Base-by-base conservation (phyloP, 23 red algal genomes). In the Gracilaria gracilis region DNA sequence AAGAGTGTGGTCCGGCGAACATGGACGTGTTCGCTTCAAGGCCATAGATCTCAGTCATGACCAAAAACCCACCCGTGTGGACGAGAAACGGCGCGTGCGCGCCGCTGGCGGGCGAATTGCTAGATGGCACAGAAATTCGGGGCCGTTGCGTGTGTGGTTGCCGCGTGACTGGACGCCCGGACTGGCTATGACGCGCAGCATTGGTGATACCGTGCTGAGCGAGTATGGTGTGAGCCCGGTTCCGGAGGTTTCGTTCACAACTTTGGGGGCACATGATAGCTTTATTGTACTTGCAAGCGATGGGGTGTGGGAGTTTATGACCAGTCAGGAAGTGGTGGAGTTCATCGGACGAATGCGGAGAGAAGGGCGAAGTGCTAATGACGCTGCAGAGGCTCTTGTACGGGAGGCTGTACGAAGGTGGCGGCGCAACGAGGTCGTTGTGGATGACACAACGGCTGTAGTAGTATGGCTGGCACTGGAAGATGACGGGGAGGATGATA, bases 291-390 rank as follows among this genome's bases (percentile, higher is more conserved):
- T 98, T 20, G 96, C 90, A 1, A 88, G 80, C 53, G 96, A 98
- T 73, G 96, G 96, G 6, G 93, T 98, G 76, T 98, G 96, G 96
- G 96, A 98, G 84, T 98, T 98, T 66, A 93, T 98, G 93, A 91
- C 81, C 44, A 84, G 57, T 23, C 81, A 95, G 65, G 96, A 95
- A 1, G 96, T 96, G 20, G 93, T 95, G 29, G 67, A 96, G 31
- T 93, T 95, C 59, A 88, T 98, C 67, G 93, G 93, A 24, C 50
- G 89, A 23, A 76, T 93, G 53, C 73, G 82, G 39, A 58, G 86
- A 36, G 81, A 93, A 39, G 82, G 91, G 57, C 75, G 74, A 20
- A 54, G 71, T 23, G 86, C 96, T 9, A 89, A 93, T 50, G 83
- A 79, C 48, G 93, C 85, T 9, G 90, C 89, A 27, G 96, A 98